These are phyloP conservation scores for Cryphonectria japonica DNA, from an alignment of 2,329 filamentous ascomycete genomes.

Conservation along the genomic window DNA sequence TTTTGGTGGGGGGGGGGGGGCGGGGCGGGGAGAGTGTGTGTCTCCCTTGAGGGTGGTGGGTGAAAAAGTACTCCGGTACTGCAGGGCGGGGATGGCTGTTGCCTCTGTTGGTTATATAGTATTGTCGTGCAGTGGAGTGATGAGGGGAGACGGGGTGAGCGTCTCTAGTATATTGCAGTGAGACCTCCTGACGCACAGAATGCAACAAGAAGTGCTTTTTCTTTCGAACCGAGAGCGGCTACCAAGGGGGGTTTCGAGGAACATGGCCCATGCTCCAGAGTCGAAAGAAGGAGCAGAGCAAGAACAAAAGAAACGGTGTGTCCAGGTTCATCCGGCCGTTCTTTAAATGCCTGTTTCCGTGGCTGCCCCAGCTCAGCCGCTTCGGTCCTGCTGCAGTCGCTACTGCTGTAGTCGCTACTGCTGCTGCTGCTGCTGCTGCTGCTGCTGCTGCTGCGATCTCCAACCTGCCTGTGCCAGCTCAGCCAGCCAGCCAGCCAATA, in stretches of 20 bases:
- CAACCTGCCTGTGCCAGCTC: neutral
- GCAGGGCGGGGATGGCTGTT: neutral
- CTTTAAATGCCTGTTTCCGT: neutral
- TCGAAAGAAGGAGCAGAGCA: neutral
- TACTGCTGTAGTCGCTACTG: neutral
- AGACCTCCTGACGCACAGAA: conserved; percentile 1
- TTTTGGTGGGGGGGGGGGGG: neutral
- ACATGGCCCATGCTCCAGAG: neutral
- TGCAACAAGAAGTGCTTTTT: conserved; percentile 6
- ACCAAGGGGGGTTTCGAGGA: neutral
- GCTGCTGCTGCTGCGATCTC: neutral
- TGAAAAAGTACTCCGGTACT: neutral
- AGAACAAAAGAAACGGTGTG: neutral
- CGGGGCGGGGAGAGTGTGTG: neutral
- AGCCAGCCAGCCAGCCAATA: neutral
- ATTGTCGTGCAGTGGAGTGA: neutral
- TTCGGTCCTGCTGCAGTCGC: neutral
- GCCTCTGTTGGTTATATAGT: neutral
- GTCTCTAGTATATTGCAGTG: conserved; percentile 15
- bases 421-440: too few species aligned
- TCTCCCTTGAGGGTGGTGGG: neutral
- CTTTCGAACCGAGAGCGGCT: conserved; percentile 9
- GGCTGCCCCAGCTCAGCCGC: neutral
- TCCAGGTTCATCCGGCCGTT: neutral
- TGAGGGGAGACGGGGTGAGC: neutral